Percentiles rank a stretch among this genome's conserved stretches.
Conservation (phyloP, 228 moss, liverwort and hornwort genomes). For the Sphagnum fallax region DNA sequence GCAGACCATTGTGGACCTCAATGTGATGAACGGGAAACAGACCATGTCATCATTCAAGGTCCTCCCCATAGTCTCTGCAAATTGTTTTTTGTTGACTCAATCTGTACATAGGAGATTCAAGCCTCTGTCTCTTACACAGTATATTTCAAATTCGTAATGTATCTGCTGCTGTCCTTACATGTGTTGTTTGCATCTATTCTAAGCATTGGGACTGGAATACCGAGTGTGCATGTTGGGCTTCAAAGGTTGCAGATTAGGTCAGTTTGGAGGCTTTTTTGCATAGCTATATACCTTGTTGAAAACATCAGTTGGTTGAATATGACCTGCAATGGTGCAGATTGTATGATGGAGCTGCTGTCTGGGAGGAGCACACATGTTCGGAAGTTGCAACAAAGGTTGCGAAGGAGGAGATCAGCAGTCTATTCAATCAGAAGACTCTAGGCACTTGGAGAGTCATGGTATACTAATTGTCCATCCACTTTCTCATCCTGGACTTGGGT, state of each 20-base stretch:
- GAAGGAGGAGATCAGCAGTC: slow-evolving; percentile 3
- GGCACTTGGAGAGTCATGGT: no score
- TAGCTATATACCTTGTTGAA: background rate
- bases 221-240: no score
- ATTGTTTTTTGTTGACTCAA: background rate
- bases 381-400: slow-evolving; percentile 6
- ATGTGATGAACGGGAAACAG: background rate
- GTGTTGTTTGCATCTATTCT: background rate
- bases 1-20: slow-evolving; percentile 10
- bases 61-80: background rate
- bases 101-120: background rate
- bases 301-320: background rate
- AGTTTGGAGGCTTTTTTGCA: background rate
- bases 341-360: slow-evolving; percentile 17
- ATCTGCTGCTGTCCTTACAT: background rate
- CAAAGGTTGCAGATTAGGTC: background rate
- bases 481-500: no score
- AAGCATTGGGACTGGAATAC: no score
- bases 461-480: no score
- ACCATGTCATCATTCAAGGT: background rate
- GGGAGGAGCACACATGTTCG: slow-evolving; percentile 4
- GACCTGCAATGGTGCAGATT: slow-evolving; percentile 7
- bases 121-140: background rate
- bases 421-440: background rate
- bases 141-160: background rate